Conservation (phyloP, 2,329 filamentous ascomycete genomes). For the Curvularia sp. region DNA sequence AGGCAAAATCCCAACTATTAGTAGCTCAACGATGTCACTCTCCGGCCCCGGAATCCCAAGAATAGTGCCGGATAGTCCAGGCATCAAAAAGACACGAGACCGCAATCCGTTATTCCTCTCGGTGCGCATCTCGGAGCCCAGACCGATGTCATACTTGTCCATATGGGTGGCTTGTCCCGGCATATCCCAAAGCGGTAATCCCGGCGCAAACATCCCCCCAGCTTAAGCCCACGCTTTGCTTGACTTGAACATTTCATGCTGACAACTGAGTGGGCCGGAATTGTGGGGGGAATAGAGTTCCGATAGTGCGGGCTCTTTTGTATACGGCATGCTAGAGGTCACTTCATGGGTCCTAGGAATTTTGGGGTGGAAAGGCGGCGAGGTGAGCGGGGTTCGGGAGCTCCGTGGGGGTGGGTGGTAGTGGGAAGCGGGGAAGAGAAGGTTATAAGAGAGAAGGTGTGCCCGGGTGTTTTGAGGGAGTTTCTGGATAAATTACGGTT, state of each 20-base stretch:
- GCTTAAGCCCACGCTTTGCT: conserved; percentile 1
- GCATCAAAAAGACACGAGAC: neutral
- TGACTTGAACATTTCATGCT: neutral
- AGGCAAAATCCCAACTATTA: neutral
- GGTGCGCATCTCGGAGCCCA: conserved; percentile 15
- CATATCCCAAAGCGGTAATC: conserved; percentile 27
- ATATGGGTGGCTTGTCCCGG: conserved; percentile 10
- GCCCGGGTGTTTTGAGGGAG: conserved; percentile 16
- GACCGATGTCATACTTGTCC: conserved; percentile 23
- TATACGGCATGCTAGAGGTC: neutral
- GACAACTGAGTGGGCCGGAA: conserved; percentile 11
- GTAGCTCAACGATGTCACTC: no score
- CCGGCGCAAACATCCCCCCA: conserved; percentile 27
- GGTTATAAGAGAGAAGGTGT: conserved; percentile 27
- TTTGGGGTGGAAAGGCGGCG: neutral
- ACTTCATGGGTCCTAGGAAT: no score
- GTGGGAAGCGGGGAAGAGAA: conserved; percentile 27
- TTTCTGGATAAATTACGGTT: neutral
- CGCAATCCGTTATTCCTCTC: neutral
- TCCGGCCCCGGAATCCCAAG: no score
- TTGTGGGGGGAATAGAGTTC: neutral
- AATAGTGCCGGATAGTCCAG: neutral
- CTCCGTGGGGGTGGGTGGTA: conserved; percentile 17
- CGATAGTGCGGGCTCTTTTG: neutral
- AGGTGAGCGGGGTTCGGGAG: neutral